Evolutionary conservation across 345 rosid genomes (phyloP).

Genomic region (Rhizophora mangle): DNA sequence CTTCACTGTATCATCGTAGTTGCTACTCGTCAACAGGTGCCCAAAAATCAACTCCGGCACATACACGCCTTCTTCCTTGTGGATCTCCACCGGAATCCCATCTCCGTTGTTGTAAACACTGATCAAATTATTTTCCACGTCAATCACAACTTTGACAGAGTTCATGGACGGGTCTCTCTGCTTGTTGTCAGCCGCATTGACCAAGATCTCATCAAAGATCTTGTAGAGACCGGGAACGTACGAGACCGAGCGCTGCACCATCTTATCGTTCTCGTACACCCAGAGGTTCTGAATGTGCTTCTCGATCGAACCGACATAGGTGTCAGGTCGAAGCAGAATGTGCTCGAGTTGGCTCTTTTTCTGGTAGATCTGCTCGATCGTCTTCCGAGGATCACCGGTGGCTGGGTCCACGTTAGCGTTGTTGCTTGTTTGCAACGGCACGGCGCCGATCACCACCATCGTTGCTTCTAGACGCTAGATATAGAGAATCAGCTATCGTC

Average conservation of each 20-base stretch:
- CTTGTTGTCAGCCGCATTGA: constrained; percentile 93
- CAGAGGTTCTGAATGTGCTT: constrained; percentile 81
- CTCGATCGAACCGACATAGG: constrained; percentile 95
- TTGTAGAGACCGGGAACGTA: constrained; percentile 95
- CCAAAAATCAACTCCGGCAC: constrained; percentile 97
- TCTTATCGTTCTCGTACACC: constrained; percentile 71
- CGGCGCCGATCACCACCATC: constrained; percentile 34
- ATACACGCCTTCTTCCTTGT: constrained; percentile 83
- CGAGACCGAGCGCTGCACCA: constrained; percentile 64
- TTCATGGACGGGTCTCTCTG: constrained; percentile 90
- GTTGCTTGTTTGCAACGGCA: constrained; percentile 71
- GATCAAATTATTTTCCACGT: constrained; percentile 62
- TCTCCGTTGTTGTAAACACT: constrained; percentile 90
- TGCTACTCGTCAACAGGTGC: constrained; percentile 85
- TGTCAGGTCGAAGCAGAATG: constrained; percentile 95
- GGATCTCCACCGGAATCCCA: constrained; percentile 92
- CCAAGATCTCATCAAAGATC: constrained; percentile 95
- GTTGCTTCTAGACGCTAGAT: background rate
- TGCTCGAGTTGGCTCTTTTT: constrained; percentile 98
- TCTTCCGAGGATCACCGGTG: constrained; percentile 31
- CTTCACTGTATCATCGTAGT: constrained; percentile 73
- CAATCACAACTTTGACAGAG: constrained; percentile 62
- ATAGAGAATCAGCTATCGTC: background rate
- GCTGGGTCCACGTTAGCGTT: constrained; percentile 43
- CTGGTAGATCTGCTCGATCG: constrained; percentile 93